phyloP scores from a whole-genome alignment of 169 alveolate genomes.

The Toxoplasma gondii region DNA sequence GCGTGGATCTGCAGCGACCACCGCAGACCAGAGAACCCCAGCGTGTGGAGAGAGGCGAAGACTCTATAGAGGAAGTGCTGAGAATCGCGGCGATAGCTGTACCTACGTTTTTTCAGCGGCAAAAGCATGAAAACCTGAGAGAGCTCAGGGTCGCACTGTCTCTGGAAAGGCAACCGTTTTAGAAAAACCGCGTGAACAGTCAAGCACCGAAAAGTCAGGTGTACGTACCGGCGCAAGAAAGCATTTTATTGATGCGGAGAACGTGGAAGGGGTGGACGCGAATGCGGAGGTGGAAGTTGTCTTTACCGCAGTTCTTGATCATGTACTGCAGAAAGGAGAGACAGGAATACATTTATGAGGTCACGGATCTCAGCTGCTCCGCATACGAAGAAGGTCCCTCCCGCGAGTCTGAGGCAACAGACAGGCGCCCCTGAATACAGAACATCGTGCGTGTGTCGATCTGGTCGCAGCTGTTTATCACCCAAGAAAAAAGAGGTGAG shows the following conservation, averaged over 20 bases:
- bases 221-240: constrained; percentile 97
- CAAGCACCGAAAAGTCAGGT: too few species aligned
- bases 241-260: constrained; percentile 99
- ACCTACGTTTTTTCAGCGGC: too few species aligned
- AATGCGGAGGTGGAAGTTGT: constrained; percentile 97
- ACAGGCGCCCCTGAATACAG: not conserved
- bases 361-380: not conserved
- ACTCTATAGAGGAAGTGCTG: too few species aligned
- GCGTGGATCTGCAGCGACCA: too few species aligned
- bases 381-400: not conserved
- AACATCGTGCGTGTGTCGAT: not conserved
- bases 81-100: too few species aligned
- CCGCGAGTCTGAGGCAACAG: not conserved
- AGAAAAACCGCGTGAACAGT: too few species aligned
- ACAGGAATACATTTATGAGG: not conserved
- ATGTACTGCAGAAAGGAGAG: constrained; percentile 81
- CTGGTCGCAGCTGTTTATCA: too few species aligned
- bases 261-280: constrained; percentile 99
- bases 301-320: constrained; percentile 97
- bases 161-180: too few species aligned
- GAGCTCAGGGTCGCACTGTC: too few species aligned
- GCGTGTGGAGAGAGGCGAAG: not conserved
- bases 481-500: too few species aligned
- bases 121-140: too few species aligned
- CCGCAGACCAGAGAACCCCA: too few species aligned